Evolutionary conservation across 176 grass and related monocot genomes (phyloP).

Genomic region (Phoenix dactylifera): DNA sequence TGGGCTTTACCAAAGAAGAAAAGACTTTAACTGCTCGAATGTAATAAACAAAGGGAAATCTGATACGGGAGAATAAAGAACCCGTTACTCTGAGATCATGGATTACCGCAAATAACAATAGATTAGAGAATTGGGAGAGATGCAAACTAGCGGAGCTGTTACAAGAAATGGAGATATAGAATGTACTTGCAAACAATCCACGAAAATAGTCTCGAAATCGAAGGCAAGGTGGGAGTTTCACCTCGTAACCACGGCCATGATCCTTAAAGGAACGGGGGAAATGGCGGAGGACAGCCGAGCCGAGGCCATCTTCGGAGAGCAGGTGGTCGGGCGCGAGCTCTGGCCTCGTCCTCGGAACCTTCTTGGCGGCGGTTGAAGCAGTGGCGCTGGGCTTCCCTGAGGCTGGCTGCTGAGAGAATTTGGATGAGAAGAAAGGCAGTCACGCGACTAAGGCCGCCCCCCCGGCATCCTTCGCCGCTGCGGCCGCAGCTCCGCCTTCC

Average conservation of each 20-base stretch:
- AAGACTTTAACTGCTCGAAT: too few relatives aligned
- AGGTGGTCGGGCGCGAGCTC: constrained; percentile 65
- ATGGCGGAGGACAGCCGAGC: constrained; percentile 49
- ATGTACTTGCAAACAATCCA: too few relatives aligned
- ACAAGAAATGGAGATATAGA: too few relatives aligned
- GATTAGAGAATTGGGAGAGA: too few relatives aligned
- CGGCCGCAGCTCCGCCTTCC: constrained; percentile 1
- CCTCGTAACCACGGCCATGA: constrained; percentile 50
- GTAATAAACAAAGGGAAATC: too few relatives aligned
- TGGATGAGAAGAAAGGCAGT: constrained; percentile 44
- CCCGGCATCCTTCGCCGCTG: constrained; percentile 41
- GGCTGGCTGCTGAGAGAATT: constrained; percentile 17
- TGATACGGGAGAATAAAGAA: too few relatives aligned
- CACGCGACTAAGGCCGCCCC: constrained; percentile 61
- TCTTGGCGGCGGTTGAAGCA: constrained; percentile 18
- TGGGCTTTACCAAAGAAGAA: too few relatives aligned
- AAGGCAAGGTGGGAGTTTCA: constrained; percentile 12
- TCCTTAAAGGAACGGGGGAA: constrained; percentile 67
- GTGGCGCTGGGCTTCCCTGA: neutral
- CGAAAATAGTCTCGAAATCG: neutral
- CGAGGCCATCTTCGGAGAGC: constrained; percentile 65
- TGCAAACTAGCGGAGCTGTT: too few relatives aligned
- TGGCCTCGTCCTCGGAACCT: constrained; percentile 38
- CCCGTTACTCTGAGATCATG: too few relatives aligned
- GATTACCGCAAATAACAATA: too few relatives aligned